Percentiles rank a stretch among this genome's conserved stretches.
Evolutionary conservation across 192 early-diverging fungal species (phyloP).

Genomic region (Chytriomyces confervae): DNA sequence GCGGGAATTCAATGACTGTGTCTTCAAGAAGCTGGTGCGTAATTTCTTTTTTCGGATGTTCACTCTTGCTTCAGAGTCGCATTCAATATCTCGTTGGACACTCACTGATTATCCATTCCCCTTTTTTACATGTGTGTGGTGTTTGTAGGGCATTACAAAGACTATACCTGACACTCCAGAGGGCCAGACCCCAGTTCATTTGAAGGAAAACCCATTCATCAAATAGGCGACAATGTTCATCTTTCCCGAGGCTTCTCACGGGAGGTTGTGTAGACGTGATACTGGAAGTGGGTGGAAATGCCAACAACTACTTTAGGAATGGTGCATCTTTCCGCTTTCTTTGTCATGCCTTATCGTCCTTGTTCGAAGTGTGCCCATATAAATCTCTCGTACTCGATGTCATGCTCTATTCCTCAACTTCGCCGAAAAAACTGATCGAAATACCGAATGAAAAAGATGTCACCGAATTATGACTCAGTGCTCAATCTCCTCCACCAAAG

Average conservation of each 20-base stretch:
- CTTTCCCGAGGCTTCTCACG: neutral
- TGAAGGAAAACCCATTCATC: slow-evolving; percentile 57
- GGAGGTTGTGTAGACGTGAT: neutral
- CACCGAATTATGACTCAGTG: neutral
- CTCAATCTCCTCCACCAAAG: slow-evolving; percentile 11
- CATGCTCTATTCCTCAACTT: too few species aligned
- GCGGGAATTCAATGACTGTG: slow-evolving; percentile 82
- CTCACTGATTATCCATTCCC: neutral
- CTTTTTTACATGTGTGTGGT: neutral
- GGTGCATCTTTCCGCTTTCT: neutral
- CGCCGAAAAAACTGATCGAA: neutral
- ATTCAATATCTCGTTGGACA: neutral
- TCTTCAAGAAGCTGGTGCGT: slow-evolving; percentile 84
- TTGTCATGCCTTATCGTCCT: neutral
- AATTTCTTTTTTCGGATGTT: slow-evolving; percentile 21
- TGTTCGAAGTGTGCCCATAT: neutral
- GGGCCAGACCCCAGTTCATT: slow-evolving; percentile 58
- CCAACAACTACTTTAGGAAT: neutral
- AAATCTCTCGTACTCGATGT: too few species aligned
- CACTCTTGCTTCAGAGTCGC: neutral
- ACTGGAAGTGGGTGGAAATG: neutral
- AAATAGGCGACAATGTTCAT: slow-evolving; percentile 38
- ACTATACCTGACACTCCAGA: slow-evolving; percentile 64
- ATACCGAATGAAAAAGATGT: neutral
- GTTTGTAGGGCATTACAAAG: slow-evolving; percentile 56